A percentile compares a stretch with the other conserved stretches of the same genome.
Conservation (phyloP, 257 asterid species). For the Forsythia viridissima region DNA sequence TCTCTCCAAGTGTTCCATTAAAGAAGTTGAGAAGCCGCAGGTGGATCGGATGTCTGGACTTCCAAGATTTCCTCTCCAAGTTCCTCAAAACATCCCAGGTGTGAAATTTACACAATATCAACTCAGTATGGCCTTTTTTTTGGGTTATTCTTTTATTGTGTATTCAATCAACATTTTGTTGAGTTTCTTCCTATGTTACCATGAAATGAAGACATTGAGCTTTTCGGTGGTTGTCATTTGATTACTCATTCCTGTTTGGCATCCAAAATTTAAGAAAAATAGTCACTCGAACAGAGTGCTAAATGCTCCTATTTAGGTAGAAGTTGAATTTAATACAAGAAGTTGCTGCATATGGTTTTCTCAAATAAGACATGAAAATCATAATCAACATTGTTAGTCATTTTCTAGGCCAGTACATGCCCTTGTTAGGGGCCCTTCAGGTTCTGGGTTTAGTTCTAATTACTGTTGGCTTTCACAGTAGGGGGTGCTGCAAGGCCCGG, state of each 20-base stretch:
- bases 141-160: background rate
- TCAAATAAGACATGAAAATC: background rate
- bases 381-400: background rate
- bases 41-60: slow-evolving; percentile 49
- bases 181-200: background rate
- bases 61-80: slow-evolving; percentile 82
- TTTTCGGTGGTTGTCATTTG: background rate
- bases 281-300: background rate
- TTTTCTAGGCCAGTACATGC: background rate
- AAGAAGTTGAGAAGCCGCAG: slow-evolving; percentile 64
- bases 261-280: background rate
- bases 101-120: slow-evolving; percentile 1
- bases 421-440: background rate
- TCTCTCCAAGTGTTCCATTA: slow-evolving; percentile 73
- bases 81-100: slow-evolving; percentile 87
- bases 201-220: background rate
- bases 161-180: background rate
- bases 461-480: slow-evolving; percentile 35
- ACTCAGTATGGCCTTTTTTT: background rate
- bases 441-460: slow-evolving; percentile 10
- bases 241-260: background rate
- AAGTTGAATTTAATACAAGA: background rate
- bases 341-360: background rate
- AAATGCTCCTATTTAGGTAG: background rate
- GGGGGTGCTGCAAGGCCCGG: slow-evolving; percentile 82